These are phyloP conservation scores for Paramecium tetraurelia DNA, from an alignment of 73 alveolate species.

Conservation along the genomic window DNA sequence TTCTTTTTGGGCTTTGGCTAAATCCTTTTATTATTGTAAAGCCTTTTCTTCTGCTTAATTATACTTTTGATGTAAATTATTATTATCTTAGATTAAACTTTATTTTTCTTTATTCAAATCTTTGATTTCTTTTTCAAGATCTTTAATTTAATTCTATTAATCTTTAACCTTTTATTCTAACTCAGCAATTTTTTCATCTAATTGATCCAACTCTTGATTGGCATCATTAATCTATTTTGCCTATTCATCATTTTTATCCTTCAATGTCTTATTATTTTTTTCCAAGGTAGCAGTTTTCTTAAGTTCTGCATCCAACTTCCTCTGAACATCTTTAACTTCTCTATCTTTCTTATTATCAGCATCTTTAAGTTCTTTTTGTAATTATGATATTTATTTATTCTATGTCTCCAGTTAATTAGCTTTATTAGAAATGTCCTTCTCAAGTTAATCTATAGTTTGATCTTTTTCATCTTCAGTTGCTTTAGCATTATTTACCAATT, in stretches of 20 bases:
- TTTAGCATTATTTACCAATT: not conserved
- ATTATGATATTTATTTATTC: not conserved
- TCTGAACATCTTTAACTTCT: slow-evolving; percentile 7
- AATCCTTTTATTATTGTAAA: not conserved
- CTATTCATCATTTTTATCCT: slow-evolving; percentile 12
- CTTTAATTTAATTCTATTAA: not conserved
- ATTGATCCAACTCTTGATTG: not conserved
- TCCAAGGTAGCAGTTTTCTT: not conserved
- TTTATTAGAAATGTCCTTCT: not conserved
- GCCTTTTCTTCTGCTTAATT: not conserved
- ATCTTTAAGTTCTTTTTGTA: not conserved
- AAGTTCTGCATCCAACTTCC: slow-evolving; percentile 13
- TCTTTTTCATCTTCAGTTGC: not conserved
- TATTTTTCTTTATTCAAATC: not conserved
- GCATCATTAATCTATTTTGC: not conserved
- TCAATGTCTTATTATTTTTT: not conserved
- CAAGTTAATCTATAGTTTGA: not conserved
- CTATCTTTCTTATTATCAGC: slow-evolving; percentile 26
- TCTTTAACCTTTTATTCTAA: not conserved
- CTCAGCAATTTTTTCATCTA: not conserved
- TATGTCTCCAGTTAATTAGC: not conserved
- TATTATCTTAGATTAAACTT: not conserved
- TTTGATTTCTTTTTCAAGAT: not conserved
- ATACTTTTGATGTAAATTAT: not conserved
- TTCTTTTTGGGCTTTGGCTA: not conserved